Evolutionary conservation across 2,329 filamentous ascomycete genomes (phyloP), one percentile per base, ranked within the genome.

Genomic region (Aureobasidium pullulans): DNA sequence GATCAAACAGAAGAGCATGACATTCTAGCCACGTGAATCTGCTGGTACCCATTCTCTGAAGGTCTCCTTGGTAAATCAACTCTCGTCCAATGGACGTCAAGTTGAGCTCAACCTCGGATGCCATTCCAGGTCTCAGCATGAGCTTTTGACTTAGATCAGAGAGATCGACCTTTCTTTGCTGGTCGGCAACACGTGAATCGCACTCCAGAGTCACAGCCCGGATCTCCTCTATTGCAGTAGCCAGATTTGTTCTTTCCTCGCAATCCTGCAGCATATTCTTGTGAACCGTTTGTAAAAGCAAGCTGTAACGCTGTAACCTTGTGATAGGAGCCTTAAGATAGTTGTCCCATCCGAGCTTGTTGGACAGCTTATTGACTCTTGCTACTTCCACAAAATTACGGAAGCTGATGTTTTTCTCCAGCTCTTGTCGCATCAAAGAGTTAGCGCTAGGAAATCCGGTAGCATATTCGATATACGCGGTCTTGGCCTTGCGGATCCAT

Each of bases 321-420:
- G 93, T 96, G 66, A 99, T 94, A 0, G 94, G 94, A 3, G 88
- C 85, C 71, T 97, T 97, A 44, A 99, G 79, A 71, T 90, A 99
- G 4, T 90, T 96, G 63, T 94, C 92, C 90, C 94, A 97, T 62
- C 90, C 89, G 46, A 97, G 81, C 67, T 92, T 88, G 64, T 87
- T 84, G 0, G 90, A 94, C 34, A 87, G 79, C 69, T 89, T 88
- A 71, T 97, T 86, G 47, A 85, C 84, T 61, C 87, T 85, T 61
- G 86, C 89, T 58, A 88, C 83, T 62, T 96, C 89, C 23, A 97
- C 76, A 70, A 97, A 99, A 59, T 87, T 83, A 52, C 84, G 84
- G 78, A 99, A 99, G 19, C 93, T 78, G 36, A 94, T 78, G 66
- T 99, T 99, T 59, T 86, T 84, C 48, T 92, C 86, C 1, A 87